These are phyloP conservation scores for Dactylonectria estremocensis DNA, from an alignment of 2,329 filamentous ascomycete species.

Conservation along the genomic window DNA sequence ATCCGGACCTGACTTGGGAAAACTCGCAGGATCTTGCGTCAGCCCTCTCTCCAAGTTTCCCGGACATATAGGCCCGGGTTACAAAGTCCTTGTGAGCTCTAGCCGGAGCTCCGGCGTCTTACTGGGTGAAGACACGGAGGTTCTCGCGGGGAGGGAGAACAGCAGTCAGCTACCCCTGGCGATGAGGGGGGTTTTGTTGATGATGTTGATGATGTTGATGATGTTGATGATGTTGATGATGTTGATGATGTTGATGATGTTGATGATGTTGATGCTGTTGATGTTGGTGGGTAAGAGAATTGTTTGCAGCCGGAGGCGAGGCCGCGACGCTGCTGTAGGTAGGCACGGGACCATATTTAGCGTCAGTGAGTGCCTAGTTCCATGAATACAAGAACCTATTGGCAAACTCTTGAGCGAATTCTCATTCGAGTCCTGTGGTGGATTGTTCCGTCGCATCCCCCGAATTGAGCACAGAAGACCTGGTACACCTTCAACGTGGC, in stretches of 20 bases:
- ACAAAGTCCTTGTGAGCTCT: constrained; percentile 28
- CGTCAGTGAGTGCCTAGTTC: constrained; percentile 25
- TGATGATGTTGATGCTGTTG: neutral
- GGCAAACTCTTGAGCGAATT: neutral
- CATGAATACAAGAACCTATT: constrained; percentile 28
- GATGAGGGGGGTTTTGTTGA: constrained; percentile 24
- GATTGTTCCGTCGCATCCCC: constrained; percentile 26
- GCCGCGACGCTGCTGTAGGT: constrained; percentile 3
- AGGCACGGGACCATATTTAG: constrained; percentile 5
- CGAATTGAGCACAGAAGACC: too few relatives aligned
- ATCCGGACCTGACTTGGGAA: constrained; percentile 23
- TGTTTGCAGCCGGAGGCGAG: constrained; percentile 3
- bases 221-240: too few relatives aligned
- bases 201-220: constrained; percentile 2
- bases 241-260: too few relatives aligned
- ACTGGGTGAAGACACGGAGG: constrained; percentile 36
- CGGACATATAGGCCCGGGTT: constrained; percentile 23
- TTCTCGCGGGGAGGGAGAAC: constrained; percentile 29
- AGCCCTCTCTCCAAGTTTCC: constrained; percentile 29
- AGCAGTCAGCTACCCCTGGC: constrained; percentile 26
- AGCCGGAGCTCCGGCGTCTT: constrained; percentile 27
- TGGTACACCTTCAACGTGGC: too few relatives aligned
- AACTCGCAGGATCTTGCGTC: constrained; percentile 22
- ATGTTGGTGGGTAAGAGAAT: neutral
- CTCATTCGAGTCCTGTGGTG: constrained; percentile 18